Base-by-base conservation (phyloP, 345 rosid species). In the Litchi chinensis region DNA sequence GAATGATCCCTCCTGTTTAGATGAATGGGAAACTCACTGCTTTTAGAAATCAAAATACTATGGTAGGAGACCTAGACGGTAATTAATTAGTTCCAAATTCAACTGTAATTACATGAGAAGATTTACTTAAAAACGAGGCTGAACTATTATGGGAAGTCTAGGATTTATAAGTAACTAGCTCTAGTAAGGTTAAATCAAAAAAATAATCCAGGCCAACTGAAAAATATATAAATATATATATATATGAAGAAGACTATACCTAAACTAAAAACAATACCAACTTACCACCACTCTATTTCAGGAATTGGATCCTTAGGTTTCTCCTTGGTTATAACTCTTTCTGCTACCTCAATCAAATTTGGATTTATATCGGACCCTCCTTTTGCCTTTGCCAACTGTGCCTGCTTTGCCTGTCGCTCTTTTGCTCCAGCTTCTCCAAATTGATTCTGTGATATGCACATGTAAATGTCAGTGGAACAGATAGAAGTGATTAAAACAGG, bases 221-320 rank as follows among this genome's bases (percentile, higher is more conserved):
- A n/a, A n/a, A n/a, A n/a, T n/a, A n/a, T n/a, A n/a, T n/a, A n/a
- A n/a, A n/a, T n/a, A n/a, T n/a, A n/a, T n/a, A n/a, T n/a, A n/a
- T n/a, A n/a, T n/a, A n/a, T 26, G 28, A 26, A 26, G 24, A 57
- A 16, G 54, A 10, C 19, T 65, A 48, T n/a, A 65, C n/a, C 71
- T 28, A 50, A 54, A 52, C 22, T 28, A 15, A 76, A 76, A 44
- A 16, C 43, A 8, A 8, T 0, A 44, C 60, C 28, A 77, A 86
- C 99, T 79, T 87, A 96, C 99, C 99, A 96, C 99, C 98, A 94
- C 82, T 96, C 99, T 76, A 87, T 79, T 80, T 94, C 98, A 60
- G 97, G 99, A 79, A 94, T 90, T 70, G 77, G 80, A 2, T 94
- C 99, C 89, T 91, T 91, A 0, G 88, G 87, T 81, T 94, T 96